Conservation (phyloP, 1,139 yeast species). For the Zygoascus sp. region DNA sequence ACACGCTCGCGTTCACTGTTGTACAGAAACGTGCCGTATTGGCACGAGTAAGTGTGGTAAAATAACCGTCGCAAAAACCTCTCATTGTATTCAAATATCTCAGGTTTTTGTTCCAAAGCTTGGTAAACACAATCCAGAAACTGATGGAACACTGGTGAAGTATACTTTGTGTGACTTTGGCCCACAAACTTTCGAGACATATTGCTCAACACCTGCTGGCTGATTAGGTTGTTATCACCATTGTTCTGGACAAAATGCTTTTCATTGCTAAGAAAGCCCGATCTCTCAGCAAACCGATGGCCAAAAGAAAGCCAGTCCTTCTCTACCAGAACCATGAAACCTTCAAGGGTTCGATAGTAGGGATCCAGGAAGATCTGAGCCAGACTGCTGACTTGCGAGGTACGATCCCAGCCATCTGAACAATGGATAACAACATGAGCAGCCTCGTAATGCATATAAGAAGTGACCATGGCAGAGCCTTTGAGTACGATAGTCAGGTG, state of each 20-base stretch:
- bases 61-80: conserved; percentile 76
- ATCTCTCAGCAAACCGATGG: conserved; percentile 78
- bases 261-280: conserved; percentile 47
- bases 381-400: conserved; percentile 81
- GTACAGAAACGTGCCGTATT: conserved; percentile 83
- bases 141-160: conserved; percentile 91
- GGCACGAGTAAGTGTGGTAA: conserved; percentile 89
- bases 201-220: conserved; percentile 38
- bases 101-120: conserved; percentile 63
- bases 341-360: conserved; percentile 77
- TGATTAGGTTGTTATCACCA: conserved; percentile 27
- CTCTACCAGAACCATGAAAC: conserved; percentile 79
- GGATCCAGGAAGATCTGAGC: conserved; percentile 90
- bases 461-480: conserved; percentile 72
- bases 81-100: conserved; percentile 79
- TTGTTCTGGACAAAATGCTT: conserved; percentile 28
- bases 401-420: conserved; percentile 98
- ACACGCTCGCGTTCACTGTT: conserved; percentile 66
- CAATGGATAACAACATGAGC: conserved; percentile 87
- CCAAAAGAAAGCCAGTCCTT: conserved; percentile 97
- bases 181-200: conserved; percentile 34
- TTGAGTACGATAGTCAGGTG: conserved; percentile 64
- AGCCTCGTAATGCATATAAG: conserved; percentile 73
- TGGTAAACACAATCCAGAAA: conserved; percentile 89
- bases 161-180: conserved; percentile 45